These are phyloP conservation scores for Gymnopus androsaceus DNA, from an alignment of 1,284 basidiomycete genomes.

Conservation along the genomic window DNA sequence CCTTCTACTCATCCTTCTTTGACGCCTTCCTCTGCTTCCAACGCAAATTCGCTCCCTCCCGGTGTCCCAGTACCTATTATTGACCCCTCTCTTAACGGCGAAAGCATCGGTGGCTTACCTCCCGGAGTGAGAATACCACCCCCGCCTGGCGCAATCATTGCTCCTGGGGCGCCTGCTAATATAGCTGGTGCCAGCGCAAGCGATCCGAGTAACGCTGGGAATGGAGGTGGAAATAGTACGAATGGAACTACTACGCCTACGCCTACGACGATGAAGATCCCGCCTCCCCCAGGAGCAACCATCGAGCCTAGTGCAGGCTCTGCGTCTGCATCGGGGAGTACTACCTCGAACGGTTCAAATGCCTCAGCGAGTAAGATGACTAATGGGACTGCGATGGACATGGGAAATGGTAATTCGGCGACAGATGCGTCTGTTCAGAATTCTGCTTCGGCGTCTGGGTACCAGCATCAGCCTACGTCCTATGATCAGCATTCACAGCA, in stretches of 20 bases:
- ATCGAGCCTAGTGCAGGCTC: not conserved
- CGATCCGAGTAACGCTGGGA: not conserved
- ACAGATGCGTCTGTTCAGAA: not conserved
- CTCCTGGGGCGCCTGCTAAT: not conserved
- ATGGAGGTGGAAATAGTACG: not conserved
- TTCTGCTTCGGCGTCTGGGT: not conserved
- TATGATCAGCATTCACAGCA: constrained; percentile 20
- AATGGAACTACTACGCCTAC: too few relatives aligned
- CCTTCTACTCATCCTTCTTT: constrained; percentile 3
- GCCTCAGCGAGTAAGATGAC: not conserved
- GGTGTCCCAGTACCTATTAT: constrained; percentile 1
- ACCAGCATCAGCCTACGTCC: not conserved
- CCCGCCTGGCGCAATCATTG: constrained; percentile 15
- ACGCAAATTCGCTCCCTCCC: not conserved
- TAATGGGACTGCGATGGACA: not conserved
- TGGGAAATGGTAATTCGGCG: not conserved
- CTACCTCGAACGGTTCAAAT: not conserved
- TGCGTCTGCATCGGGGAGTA: not conserved
- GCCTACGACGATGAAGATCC: not conserved
- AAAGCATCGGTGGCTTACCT: constrained; percentile 1
- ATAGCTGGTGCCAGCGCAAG: not conserved
- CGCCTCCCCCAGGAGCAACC: constrained; percentile 7
- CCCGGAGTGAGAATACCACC: constrained; percentile 14
- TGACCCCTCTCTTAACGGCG: constrained; percentile 4
- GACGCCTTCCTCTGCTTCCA: not conserved